Conservation (phyloP, 805 yeast species). For the Yarrowia alimentaria region DNA sequence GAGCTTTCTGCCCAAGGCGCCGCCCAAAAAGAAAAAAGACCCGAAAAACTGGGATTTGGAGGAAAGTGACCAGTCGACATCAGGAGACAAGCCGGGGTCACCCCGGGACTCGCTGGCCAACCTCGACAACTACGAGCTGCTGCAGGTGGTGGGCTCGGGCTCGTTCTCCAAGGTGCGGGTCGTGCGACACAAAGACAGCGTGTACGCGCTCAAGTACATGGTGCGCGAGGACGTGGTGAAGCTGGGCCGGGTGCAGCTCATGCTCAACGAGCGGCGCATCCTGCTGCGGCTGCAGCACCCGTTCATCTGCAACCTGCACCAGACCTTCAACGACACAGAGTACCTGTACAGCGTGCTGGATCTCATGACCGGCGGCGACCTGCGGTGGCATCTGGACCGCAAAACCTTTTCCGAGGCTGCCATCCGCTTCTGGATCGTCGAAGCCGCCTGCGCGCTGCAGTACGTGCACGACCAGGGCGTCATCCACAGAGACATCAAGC, state of each 20-base stretch:
- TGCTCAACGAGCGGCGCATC: slow-evolving; percentile 90
- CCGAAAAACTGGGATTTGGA: too few species aligned
- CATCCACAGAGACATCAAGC: slow-evolving; percentile 70
- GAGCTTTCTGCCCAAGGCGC: slow-evolving; percentile 17
- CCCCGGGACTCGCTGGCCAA: slow-evolving; percentile 11
- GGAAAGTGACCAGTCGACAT: not conserved
- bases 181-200: slow-evolving; percentile 32
- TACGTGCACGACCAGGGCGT: slow-evolving; percentile 59
- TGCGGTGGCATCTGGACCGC: slow-evolving; percentile 63
- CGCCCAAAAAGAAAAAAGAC: slow-evolving; percentile 3
- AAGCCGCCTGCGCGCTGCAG: slow-evolving; percentile 79
- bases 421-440: slow-evolving; percentile 76
- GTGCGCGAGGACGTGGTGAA: slow-evolving; percentile 90
- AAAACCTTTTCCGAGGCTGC: slow-evolving; percentile 72
- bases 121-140: slow-evolving; percentile 32
- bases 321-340: slow-evolving; percentile 89
- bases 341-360: slow-evolving; percentile 89
- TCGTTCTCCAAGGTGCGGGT: slow-evolving; percentile 80
- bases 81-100: too few species aligned
- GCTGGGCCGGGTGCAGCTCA: slow-evolving; percentile 92
- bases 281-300: slow-evolving; percentile 85
- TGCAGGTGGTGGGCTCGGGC: slow-evolving; percentile 78
- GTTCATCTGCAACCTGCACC: slow-evolving; percentile 86
- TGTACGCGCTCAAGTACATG: slow-evolving; percentile 83
- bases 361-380: slow-evolving; percentile 90